Conservation (phyloP, 352 stramenopile genomes). For the Salisapilia sapeloensis region DNA sequence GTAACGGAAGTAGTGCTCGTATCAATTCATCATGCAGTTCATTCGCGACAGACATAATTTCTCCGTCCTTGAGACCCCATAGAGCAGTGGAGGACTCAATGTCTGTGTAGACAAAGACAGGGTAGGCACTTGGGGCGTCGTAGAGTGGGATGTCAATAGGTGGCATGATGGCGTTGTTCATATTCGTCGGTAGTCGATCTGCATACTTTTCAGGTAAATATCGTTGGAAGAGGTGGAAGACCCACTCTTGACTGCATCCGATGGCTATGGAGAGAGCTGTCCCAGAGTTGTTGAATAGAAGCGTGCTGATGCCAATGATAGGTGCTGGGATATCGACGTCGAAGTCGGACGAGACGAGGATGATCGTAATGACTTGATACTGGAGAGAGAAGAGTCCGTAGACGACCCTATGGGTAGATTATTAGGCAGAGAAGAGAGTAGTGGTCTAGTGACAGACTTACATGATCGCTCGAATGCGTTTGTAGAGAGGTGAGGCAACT, state of each 20-base stretch:
- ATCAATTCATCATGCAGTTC: conserved; percentile 39
- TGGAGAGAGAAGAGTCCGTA: conserved; percentile 25
- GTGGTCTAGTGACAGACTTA: conserved; percentile 12
- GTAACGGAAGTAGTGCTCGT: conserved; percentile 12
- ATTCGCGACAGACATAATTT: conserved; percentile 23
- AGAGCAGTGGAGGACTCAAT: conserved; percentile 38
- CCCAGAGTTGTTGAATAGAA: conserved; percentile 27
- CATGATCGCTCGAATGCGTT: conserved; percentile 42
- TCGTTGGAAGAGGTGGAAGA: conserved; percentile 12
- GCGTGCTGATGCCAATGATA: conserved; percentile 14
- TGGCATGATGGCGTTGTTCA: neutral
- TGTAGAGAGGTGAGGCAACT: conserved; percentile 34
- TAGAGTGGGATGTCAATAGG: conserved; percentile 2
- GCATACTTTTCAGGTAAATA: conserved; percentile 30
- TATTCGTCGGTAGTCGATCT: conserved; percentile 3
- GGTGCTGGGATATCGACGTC: conserved; percentile 11
- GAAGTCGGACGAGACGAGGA: conserved; percentile 17
- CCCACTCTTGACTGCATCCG: conserved; percentile 27
- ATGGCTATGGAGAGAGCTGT: conserved; percentile 21
- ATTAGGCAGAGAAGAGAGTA: too few relatives aligned
- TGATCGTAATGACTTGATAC: conserved; percentile 22
- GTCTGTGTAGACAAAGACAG: conserved; percentile 53
- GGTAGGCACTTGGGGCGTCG: conserved; percentile 12
- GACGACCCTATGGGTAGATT: conserved; percentile 25
- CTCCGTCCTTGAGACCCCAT: conserved; percentile 15